Evolutionary conservation across 345 rosid species (phyloP).

Genomic region (Linum usitatissimum): DNA sequence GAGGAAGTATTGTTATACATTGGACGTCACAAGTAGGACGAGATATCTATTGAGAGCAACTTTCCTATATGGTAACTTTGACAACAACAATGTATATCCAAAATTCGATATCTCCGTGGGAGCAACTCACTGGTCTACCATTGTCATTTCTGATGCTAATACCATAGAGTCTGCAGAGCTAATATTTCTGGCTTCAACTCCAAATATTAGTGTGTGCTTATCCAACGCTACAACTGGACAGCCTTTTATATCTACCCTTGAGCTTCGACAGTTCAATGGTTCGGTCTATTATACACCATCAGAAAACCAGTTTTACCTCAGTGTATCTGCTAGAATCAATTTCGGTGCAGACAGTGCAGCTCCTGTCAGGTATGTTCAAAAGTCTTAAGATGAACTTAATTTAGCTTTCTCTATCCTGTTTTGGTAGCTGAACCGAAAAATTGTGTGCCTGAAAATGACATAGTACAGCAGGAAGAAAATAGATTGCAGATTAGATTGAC

Average conservation of each 20-base stretch:
- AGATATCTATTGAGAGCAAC: conserved; percentile 90
- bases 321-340: conserved; percentile 83
- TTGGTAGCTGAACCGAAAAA: background rate
- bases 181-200: conserved; percentile 67
- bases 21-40: conserved; percentile 58
- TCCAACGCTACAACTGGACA: conserved; percentile 95
- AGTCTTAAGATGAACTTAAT: background rate
- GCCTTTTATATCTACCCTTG: conserved; percentile 97
- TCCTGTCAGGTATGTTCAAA: conserved; percentile 55
- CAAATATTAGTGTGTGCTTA: conserved; percentile 67
- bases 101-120: conserved; percentile 88
- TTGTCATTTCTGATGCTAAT: conserved; percentile 66
- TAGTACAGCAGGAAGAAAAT: background rate
- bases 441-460: background rate
- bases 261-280: conserved; percentile 91
- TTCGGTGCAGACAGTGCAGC: conserved; percentile 83
- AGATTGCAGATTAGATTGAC: background rate
- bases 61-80: conserved; percentile 87
- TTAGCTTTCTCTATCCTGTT: background rate
- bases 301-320: conserved; percentile 63
- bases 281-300: conserved; percentile 52
- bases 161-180: conserved; percentile 64
- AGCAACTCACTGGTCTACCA: conserved; percentile 82
- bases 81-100: conserved; percentile 80
- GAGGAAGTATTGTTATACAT: conserved; percentile 78